These are phyloP conservation scores for Triglochin maritima DNA, from an alignment of 106 monocot genomes.

Conservation along the genomic window DNA sequence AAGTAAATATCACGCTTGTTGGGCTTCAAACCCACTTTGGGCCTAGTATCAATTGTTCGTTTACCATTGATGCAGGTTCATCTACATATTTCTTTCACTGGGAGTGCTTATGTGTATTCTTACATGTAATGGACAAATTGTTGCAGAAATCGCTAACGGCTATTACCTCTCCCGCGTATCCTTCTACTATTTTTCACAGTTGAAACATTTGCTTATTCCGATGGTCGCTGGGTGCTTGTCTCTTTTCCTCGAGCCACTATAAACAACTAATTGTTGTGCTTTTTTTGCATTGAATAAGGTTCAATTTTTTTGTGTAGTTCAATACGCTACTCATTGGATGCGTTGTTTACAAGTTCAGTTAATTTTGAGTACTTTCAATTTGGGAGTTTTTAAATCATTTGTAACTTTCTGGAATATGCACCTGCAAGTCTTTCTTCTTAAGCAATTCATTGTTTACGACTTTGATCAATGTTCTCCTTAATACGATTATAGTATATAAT, in stretches of 20 bases:
- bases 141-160: constrained; percentile 32
- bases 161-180: constrained; percentile 53
- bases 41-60: no score
- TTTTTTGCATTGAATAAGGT: no score
- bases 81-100: constrained; percentile 3
- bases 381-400: no score
- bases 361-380: no score
- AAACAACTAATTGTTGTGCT: not conserved
- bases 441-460: not conserved
- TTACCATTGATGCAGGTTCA: constrained; percentile 2
- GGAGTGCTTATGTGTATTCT: not conserved
- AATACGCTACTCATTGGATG: no score
- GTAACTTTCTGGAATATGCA: not conserved
- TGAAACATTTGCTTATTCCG: not conserved
- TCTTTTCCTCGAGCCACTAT: not conserved
- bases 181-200: constrained; percentile 4
- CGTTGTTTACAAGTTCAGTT: no score
- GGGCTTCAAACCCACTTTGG: no score
- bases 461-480: constrained; percentile 31
- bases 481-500: constrained; percentile 44
- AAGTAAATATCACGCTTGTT: no score
- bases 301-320: no score
- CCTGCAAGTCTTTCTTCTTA: not conserved
- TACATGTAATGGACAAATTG: constrained; percentile 7
- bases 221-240: not conserved